Conservation (phyloP, 1,284 basidiomycete genomes). For the Taiwanofungus camphoratus region DNA sequence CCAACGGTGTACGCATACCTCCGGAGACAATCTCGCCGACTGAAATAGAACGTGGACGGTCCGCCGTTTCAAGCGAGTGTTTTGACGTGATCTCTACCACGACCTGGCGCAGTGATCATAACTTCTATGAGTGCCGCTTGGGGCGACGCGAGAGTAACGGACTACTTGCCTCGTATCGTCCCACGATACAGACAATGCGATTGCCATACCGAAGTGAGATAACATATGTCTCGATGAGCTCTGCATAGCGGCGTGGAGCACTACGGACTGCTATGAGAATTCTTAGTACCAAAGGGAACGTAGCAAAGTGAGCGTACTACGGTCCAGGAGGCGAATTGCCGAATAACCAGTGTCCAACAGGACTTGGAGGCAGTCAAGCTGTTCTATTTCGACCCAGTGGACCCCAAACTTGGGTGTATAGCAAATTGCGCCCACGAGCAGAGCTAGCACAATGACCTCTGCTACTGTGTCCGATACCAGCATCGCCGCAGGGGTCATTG, state of each 20-base stretch:
- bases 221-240: conserved; percentile 16
- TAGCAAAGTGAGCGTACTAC: conserved; percentile 9
- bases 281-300: background rate
- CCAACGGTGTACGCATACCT: conserved; percentile 15
- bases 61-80: conserved; percentile 15
- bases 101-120: conserved; percentile 8
- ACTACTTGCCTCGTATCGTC: conserved; percentile 11
- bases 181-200: conserved; percentile 15
- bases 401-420: too few relatives aligned
- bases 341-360: conserved; percentile 18
- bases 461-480: too few relatives aligned
- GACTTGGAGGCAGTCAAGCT: conserved; percentile 19
- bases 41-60: conserved; percentile 16
- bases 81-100: conserved; percentile 19
- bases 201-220: conserved; percentile 17
- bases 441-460: too few relatives aligned
- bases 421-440: too few relatives aligned
- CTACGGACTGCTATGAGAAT: conserved; percentile 2
- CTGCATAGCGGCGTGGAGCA: conserved; percentile 9
- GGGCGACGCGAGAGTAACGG: background rate
- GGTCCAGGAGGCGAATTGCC: conserved; percentile 13
- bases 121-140: background rate
- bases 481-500: too few relatives aligned
- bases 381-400: too few relatives aligned
- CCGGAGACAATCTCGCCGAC: conserved; percentile 16